These are phyloP conservation scores for Yarrowia osloensis DNA, from an alignment of 805 yeast species.

Conservation along the genomic window DNA sequence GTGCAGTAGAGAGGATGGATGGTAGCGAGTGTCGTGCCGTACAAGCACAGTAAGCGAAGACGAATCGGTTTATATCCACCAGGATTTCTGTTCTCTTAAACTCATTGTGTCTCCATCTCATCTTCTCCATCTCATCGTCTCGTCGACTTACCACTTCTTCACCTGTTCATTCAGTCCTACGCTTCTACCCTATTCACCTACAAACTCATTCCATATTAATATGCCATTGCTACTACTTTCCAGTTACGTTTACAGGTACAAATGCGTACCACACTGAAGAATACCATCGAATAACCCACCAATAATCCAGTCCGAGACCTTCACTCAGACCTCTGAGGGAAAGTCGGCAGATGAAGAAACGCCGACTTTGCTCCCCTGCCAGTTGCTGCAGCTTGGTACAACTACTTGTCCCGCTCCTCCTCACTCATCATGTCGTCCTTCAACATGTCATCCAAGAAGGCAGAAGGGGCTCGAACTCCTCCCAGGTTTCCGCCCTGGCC, in stretches of 20 bases:
- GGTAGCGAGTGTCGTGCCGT: too few species aligned
- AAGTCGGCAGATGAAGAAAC: too few species aligned
- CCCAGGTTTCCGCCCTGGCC: background rate
- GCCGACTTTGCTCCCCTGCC: too few species aligned
- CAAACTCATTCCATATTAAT: background rate
- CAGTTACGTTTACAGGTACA: background rate
- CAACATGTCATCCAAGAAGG: slow-evolving; percentile 45
- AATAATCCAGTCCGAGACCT: background rate
- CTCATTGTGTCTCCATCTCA: too few species aligned
- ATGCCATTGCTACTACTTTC: slow-evolving; percentile 16
- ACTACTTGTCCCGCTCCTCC: background rate
- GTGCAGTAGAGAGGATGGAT: too few species aligned
- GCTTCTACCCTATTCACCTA: background rate
- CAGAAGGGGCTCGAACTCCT: slow-evolving; percentile 43
- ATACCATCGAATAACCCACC: background rate
- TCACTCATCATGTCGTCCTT: slow-evolving; percentile 34
- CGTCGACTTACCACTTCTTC: background rate
- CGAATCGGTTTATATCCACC: too few species aligned
- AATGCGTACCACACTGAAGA: background rate
- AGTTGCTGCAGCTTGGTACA: background rate
- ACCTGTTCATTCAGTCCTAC: background rate
- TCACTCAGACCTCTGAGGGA: background rate
- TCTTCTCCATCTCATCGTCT: background rate
- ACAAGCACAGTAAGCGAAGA: too few species aligned
- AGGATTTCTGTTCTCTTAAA: too few species aligned